Conservation (phyloP, 2,329 filamentous ascomycete genomes). For the Aspergillus pseudoglaucus region DNA sequence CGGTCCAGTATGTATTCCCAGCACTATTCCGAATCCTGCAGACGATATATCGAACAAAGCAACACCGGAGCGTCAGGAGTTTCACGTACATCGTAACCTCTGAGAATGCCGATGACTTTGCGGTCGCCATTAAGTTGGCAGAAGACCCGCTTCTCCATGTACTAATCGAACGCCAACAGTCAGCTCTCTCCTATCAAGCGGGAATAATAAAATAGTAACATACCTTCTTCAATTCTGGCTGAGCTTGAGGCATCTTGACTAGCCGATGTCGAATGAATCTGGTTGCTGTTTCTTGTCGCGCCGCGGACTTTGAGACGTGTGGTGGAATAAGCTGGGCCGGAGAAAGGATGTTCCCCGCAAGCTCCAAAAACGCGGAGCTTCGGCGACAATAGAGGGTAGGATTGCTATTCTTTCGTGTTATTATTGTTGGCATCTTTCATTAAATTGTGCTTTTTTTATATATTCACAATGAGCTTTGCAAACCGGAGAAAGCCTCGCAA, state of each 20-base stretch:
- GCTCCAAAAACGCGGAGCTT: constrained; percentile 14
- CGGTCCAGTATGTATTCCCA: neutral
- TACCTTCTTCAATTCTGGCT: constrained; percentile 98
- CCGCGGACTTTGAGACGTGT: constrained; percentile 20
- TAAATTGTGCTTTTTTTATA: neutral
- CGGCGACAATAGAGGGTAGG: constrained; percentile 4
- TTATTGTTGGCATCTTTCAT: neutral
- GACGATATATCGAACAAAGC: neutral
- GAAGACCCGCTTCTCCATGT: constrained; percentile 98
- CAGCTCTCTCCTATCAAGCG: constrained; percentile 6
- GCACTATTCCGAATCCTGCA: neutral
- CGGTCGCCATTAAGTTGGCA: constrained; percentile 96
- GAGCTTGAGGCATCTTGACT: constrained; percentile 87
- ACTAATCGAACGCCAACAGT: constrained; percentile 50
- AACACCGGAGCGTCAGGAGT: neutral
- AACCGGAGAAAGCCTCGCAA: constrained; percentile 65
- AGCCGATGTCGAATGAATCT: constrained; percentile 15
- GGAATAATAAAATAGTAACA: constrained; percentile 10
- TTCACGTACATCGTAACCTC: constrained; percentile 82
- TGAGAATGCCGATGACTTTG: constrained; percentile 89
- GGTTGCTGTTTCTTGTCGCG: constrained; percentile 17
- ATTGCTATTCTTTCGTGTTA: constrained; percentile 1
- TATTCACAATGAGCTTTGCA: constrained; percentile 47
- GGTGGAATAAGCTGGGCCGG: constrained; percentile 25
- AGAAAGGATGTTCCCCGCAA: constrained; percentile 30